phyloP scores from a whole-genome alignment of 441 rosid species.

The Adansonia madagascariensis region DNA sequence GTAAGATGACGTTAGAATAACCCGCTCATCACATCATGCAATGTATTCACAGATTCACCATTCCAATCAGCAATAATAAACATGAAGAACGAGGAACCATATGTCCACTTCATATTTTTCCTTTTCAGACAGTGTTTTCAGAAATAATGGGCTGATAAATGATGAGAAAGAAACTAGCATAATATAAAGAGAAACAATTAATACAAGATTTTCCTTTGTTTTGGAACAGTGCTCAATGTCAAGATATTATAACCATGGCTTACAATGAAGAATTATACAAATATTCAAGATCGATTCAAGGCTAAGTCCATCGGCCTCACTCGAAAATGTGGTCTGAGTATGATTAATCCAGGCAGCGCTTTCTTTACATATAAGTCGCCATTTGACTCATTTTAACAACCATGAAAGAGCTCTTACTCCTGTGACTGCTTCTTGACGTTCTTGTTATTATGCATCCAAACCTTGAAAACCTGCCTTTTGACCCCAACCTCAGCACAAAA shows the following conservation, averaged over 20 bases:
- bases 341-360: not conserved
- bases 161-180: constrained; percentile 7
- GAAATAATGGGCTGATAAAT: not conserved
- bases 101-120: constrained; percentile 8
- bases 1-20: too few relatives aligned
- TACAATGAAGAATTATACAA: constrained; percentile 19
- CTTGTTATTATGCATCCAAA: constrained; percentile 98
- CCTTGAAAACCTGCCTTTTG: constrained; percentile 81
- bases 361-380: not conserved
- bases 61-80: constrained; percentile 17
- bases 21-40: not conserved
- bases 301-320: not conserved
- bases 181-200: not conserved
- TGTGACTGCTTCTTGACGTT: constrained; percentile 56
- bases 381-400: too few relatives aligned
- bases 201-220: not conserved
- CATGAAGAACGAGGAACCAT: not conserved
- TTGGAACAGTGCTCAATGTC: not conserved
- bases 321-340: not conserved
- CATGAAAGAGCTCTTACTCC: not conserved
- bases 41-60: not conserved
- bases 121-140: constrained; percentile 9
- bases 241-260: not conserved
- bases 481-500: constrained; percentile 78
- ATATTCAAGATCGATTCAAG: constrained; percentile 16